Conservation (phyloP, 1,139 yeast species). For the Chernovozyma aurita region DNA sequence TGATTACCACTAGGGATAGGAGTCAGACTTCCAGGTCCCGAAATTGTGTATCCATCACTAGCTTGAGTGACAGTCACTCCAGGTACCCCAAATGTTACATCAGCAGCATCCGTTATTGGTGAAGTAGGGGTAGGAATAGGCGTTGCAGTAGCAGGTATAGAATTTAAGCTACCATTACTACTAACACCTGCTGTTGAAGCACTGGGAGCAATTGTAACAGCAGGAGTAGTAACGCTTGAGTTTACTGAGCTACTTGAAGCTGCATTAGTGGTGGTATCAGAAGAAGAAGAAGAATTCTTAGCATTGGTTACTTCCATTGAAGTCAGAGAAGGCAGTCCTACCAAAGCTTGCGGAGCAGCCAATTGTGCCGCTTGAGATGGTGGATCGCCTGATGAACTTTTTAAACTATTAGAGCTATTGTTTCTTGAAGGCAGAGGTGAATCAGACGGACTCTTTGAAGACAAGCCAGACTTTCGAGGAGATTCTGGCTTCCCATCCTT, state of each 20-base stretch:
- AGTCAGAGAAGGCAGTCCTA: neutral
- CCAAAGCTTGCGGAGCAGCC: neutral
- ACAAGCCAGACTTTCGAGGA: constrained; percentile 5
- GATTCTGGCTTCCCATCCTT: constrained; percentile 11
- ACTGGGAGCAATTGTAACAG: neutral
- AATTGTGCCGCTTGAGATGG: neutral
- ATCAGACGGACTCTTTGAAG: constrained; percentile 15
- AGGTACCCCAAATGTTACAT: constrained; percentile 6
- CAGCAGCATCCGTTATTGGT: constrained; percentile 15
- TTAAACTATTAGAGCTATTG: constrained; percentile 24
- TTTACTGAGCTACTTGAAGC: constrained; percentile 1
- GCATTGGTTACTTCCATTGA: neutral
- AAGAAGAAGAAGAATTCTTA: neutral
- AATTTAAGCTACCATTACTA: neutral
- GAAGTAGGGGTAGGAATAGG: constrained; percentile 30
- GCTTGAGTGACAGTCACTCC: neutral
- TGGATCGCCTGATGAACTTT: constrained; percentile 18
- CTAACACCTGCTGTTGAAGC: neutral
- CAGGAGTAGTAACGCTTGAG: neutral
- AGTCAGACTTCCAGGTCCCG: neutral
- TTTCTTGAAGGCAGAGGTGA: constrained; percentile 35
- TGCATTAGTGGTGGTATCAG: neutral
- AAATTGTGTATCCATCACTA: neutral
- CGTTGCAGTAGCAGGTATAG: constrained; percentile 13
- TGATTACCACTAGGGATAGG: neutral